phyloP scores from a whole-genome alignment of 306 rosid species.

The Sesbania bispinosa region DNA sequence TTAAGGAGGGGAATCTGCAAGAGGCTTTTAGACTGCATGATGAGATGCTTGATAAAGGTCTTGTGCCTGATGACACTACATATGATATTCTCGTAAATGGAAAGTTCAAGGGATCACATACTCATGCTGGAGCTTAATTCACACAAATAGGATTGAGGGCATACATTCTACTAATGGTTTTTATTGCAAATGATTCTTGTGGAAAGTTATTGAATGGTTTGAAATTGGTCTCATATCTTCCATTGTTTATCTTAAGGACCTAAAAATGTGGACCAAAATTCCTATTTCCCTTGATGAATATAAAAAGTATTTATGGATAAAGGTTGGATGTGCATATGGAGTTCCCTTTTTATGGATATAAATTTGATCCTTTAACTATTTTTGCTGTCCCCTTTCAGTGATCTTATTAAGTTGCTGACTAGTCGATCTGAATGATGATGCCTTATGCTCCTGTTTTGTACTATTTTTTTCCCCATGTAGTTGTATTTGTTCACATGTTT shows the following conservation, averaged over 20 bases:
- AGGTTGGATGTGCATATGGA: too few species aligned
- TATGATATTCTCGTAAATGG: conserved; percentile 63
- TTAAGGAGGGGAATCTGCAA: conserved; percentile 57
- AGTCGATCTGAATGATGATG: too few species aligned
- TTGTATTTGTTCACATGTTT: too few species aligned
- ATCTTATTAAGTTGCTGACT: too few species aligned
- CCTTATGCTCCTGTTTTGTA: too few species aligned
- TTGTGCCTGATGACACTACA: conserved; percentile 52
- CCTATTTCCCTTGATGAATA: too few species aligned
- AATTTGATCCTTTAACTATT: too few species aligned
- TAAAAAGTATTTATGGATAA: too few species aligned
- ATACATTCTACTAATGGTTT: neutral
- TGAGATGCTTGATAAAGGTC: conserved; percentile 77
- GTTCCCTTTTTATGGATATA: too few species aligned
- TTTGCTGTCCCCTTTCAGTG: too few species aligned
- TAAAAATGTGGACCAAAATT: conserved; percentile 35
- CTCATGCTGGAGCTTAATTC: neutral
- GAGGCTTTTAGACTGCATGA: conserved; percentile 68
- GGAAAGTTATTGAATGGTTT: neutral
- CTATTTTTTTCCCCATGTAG: too few species aligned
- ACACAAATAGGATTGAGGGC: neutral
- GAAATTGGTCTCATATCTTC: neutral
- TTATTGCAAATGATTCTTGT: neutral
- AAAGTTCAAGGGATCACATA: conserved; percentile 34
- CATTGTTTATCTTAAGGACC: conserved; percentile 42